Percentiles rank a stretch among this genome's conserved stretches.
These are phyloP conservation scores for Ailanthus altissimus DNA, from an alignment of 345 rosid genomes.

Conservation along the genomic window DNA sequence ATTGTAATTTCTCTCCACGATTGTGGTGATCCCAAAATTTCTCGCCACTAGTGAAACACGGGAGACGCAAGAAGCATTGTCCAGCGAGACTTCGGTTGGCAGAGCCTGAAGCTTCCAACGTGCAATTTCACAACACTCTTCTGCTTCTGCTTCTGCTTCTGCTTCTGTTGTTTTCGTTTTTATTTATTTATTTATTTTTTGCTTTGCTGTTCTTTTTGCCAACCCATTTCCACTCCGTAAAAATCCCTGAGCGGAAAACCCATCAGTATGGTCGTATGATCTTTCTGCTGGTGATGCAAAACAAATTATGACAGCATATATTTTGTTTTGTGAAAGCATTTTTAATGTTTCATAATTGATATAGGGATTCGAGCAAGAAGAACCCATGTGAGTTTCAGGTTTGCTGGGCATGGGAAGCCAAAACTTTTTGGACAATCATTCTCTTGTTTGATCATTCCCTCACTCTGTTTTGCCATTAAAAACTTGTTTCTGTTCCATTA, in stretches of 20 bases:
- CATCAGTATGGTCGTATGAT: slow-evolving; percentile 10
- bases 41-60: slow-evolving; percentile 20
- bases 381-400: slow-evolving; percentile 37
- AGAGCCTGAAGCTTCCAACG: slow-evolving; percentile 24
- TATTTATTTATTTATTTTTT: neutral
- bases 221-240: slow-evolving; percentile 32
- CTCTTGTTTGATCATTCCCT: neutral
- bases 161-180: neutral
- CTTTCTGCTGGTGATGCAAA: neutral
- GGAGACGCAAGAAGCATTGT: slow-evolving; percentile 24
- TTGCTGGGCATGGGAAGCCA: slow-evolving; percentile 33
- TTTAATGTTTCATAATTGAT: slow-evolving; percentile 27
- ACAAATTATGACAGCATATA: neutral
- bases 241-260: neutral
- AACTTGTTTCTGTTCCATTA: slow-evolving; percentile 10
- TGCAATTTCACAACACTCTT: slow-evolving; percentile 13
- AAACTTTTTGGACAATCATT: slow-evolving; percentile 29
- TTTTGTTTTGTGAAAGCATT: slow-evolving; percentile 10
- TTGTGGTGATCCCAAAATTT: slow-evolving; percentile 4
- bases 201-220: slow-evolving; percentile 19
- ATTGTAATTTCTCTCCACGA: neutral
- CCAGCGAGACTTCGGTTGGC: slow-evolving; percentile 8
- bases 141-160: neutral
- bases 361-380: slow-evolving; percentile 28
- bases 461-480: slow-evolving; percentile 20